Evolutionary conservation across 805 yeast species (phyloP), one percentile per base, ranked within the genome.

Genomic region (Saccharomycopsis fermentans): DNA sequence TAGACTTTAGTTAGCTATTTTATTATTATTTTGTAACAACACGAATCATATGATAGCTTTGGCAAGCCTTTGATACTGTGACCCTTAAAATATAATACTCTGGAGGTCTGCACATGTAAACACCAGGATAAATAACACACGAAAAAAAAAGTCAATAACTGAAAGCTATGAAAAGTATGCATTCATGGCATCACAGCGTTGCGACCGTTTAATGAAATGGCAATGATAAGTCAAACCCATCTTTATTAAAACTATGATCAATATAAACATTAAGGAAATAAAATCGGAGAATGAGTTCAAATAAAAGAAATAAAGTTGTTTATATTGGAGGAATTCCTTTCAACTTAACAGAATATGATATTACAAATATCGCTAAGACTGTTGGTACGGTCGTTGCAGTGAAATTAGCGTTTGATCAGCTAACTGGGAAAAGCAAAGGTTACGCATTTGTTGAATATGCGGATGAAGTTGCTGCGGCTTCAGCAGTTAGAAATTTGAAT

Each of bases 271-370:
- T n/a, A n/a, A 43, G 24, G 17, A 2, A 21, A 21, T 19, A 19
- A 43, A 43, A 43, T 6, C 21, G n/a, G 14, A 2, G n/a, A 21
- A 43, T 43, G 50, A 43, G 50, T 24, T 19, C 24, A 43, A 54
- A 47, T 17, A 34, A 59, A 5, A 73, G 74, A 16, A 69, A 74
- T 6, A 69, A 71, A 59, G 81, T 80, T 36, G 86, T 90, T 2
- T 87, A 87, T 66, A 81, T 91, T 48, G 96, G 96, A 2, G 85
- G 89, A 16, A 87, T 92, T 40, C 98, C 98, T 1, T 90, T 84
- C 68, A 97, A 92, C 66, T 90, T 87, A 67, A 87, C 97, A 0
- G 98, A 92, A 69, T 96, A 90, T 65, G 97, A 91, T 69, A 85
- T 92, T n/a, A 71, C 81, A 53, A 96, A 88, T 63, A 81, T 92